Evolutionary conservation across 73 alveolate genomes (phyloP).

Genomic region (Paramecium octaurelia): DNA sequence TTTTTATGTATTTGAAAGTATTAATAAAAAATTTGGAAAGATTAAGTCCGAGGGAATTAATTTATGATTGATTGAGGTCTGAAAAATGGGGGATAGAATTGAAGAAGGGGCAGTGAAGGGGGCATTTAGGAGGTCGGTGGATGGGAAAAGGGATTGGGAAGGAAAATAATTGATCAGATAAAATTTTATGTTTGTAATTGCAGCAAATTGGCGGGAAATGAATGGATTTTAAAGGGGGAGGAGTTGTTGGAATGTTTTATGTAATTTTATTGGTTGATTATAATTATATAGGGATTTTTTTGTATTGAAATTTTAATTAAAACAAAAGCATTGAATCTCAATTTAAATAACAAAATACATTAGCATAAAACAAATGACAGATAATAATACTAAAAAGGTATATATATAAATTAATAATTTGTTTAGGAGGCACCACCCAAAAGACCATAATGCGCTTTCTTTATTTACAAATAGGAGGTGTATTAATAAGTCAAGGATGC

Average conservation of each 20-base stretch:
- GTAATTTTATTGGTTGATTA: slow-evolving; percentile 7
- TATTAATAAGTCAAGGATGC: slow-evolving; percentile 34
- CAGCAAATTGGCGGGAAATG: neutral
- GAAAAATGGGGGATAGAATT: neutral
- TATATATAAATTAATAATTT: slow-evolving; percentile 19
- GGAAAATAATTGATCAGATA: neutral
- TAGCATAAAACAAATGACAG: slow-evolving; percentile 31
- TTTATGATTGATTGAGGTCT: neutral
- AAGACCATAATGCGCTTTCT: slow-evolving; percentile 52
- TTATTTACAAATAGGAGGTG: slow-evolving; percentile 49
- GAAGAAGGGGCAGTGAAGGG: neutral
- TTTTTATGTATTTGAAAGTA: neutral
- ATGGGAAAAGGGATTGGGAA: neutral
- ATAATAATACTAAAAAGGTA: slow-evolving; percentile 20
- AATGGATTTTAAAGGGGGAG: neutral
- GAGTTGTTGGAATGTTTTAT: neutral
- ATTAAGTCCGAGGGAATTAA: neutral
- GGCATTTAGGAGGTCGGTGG: neutral
- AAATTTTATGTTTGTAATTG: neutral
- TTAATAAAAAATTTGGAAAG: neutral
- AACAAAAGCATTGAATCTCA: slow-evolving; percentile 37
- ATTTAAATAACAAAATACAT: slow-evolving; percentile 35
- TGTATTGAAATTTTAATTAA: slow-evolving; percentile 2
- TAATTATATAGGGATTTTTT: neutral
- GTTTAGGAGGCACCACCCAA: slow-evolving; percentile 53